Percentiles rank a stretch among this genome's conserved stretches.
Evolutionary conservation across 345 rosid genomes (phyloP).

Genomic region (Excoecaria agallocha): DNA sequence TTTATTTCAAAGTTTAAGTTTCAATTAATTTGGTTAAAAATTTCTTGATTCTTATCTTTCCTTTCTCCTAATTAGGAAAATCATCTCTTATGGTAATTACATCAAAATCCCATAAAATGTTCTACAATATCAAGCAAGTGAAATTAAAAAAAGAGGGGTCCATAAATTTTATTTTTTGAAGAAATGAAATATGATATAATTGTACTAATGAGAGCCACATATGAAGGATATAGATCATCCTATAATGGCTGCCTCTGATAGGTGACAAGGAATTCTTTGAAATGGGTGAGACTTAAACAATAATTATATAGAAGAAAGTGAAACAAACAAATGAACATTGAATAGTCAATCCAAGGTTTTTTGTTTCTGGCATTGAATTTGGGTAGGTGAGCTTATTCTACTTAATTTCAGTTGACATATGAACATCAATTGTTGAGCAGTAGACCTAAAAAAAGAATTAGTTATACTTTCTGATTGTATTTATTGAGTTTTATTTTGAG

Average conservation of each 20-base stretch:
- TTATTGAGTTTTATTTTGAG: background rate
- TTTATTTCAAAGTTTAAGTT: too few species aligned
- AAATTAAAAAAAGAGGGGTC: background rate
- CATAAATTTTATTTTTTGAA: background rate
- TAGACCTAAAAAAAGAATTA: background rate
- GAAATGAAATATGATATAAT: background rate
- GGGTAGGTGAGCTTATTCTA: conserved; percentile 16
- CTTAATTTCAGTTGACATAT: too few species aligned
- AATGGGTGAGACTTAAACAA: background rate
- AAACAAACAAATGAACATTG: background rate
- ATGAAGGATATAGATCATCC: background rate
- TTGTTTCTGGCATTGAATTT: conserved; percentile 9
- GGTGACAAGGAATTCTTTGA: background rate
- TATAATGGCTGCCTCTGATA: background rate
- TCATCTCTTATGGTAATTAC: too few species aligned
- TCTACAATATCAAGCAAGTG: too few species aligned
- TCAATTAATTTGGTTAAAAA: too few species aligned
- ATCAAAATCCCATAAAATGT: too few species aligned
- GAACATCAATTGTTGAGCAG: background rate
- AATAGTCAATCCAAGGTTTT: background rate
- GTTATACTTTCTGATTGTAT: background rate
- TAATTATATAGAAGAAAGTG: background rate
- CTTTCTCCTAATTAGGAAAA: too few species aligned
- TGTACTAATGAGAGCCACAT: background rate
- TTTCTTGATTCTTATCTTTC: too few species aligned